A percentile compares a stretch with the other conserved stretches of the same genome.
phyloP scores from a whole-genome alignment of 805 yeast species.

The Candida oleophila region DNA sequence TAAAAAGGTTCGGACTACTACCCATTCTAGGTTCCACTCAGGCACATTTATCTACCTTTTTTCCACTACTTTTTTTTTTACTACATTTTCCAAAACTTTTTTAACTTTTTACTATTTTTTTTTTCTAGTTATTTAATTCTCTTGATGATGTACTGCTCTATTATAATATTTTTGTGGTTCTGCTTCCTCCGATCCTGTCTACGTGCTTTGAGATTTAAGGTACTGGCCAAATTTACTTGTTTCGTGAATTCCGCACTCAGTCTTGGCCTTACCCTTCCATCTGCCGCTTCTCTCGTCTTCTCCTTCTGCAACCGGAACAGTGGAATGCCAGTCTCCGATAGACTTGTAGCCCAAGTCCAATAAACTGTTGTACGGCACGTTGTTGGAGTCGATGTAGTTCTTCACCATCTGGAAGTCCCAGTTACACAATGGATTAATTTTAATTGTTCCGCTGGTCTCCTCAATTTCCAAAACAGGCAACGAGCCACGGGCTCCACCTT shows the following conservation, averaged over 20 bases:
- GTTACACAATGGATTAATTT: constrained; percentile 83
- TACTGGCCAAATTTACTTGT: constrained; percentile 71
- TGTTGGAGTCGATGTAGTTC: constrained; percentile 60
- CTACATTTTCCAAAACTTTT: too few species aligned
- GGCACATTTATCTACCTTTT: too few species aligned
- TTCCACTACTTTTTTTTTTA: too few species aligned
- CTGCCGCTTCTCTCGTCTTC: constrained; percentile 97
- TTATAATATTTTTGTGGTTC: not conserved
- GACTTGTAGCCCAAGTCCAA: constrained; percentile 87
- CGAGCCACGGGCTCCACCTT: constrained; percentile 78
- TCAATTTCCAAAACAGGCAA: constrained; percentile 79
- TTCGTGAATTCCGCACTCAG: constrained; percentile 95
- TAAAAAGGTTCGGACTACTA: too few species aligned
- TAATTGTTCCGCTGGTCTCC: constrained; percentile 63
- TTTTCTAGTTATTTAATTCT: too few species aligned
- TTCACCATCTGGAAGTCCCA: constrained; percentile 80
- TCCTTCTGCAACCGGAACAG: constrained; percentile 83
- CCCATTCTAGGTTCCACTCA: too few species aligned
- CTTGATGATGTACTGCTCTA: too few species aligned
- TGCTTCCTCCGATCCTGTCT: not conserved
- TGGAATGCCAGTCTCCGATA: constrained; percentile 94
- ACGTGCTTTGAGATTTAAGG: constrained; percentile 22
- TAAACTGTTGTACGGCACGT: constrained; percentile 84
- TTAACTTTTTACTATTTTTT: too few species aligned
- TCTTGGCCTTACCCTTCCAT: constrained; percentile 90